Evolutionary conservation across 2,329 filamentous ascomycete genomes (phyloP), one percentile per base, ranked within the genome.

Genomic region (Metarhizium album): DNA sequence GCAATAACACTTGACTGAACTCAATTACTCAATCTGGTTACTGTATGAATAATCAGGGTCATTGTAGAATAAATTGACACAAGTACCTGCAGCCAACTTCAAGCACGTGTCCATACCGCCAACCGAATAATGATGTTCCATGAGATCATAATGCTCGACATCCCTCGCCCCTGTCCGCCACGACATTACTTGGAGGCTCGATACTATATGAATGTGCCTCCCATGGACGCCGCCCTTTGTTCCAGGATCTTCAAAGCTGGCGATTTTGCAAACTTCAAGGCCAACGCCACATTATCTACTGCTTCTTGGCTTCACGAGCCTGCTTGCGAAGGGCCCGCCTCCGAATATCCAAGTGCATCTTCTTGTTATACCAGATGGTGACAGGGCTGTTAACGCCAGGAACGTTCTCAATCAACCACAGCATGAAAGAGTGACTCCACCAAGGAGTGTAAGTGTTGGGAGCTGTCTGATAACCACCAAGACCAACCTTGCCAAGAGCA

Each of bases 361-460:
- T 74, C 57, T 74, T 69, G 65, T 80, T 82, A 61, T 72, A 67
- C 58, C 64, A 67, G 40, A 80, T 70, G 11, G 68, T 71, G 22
- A 76, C 45, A 14, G 65, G 63, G 60, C 70, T 73, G 47, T 72
- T 76, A 22, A 72, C 68, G 5, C 79, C 79, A 31, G 76, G 61
- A 0, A 78, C 73, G 56, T 70, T 80, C 66, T 82, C 79, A 35
- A 96, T 73, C 51, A 81, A 80, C 85, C 87, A 96, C 57, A 91
- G 84, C 82, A 96, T 86, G 49, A 94, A 64, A 0, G 84, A 88
- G 68, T 98, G 93, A 57, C 80, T 86, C 90, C 90, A 97, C 74
- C 85, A 96, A 0, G 93, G 94, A 2, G 90, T 94, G 61, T 88
- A 91, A 35, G 87, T 95, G 69, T 86, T 85, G 5, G 86, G 82